Percentiles rank a stretch among this genome's conserved stretches.
phyloP scores from a whole-genome alignment of 768 basidiomycete species.

The Suillus placidus region DNA sequence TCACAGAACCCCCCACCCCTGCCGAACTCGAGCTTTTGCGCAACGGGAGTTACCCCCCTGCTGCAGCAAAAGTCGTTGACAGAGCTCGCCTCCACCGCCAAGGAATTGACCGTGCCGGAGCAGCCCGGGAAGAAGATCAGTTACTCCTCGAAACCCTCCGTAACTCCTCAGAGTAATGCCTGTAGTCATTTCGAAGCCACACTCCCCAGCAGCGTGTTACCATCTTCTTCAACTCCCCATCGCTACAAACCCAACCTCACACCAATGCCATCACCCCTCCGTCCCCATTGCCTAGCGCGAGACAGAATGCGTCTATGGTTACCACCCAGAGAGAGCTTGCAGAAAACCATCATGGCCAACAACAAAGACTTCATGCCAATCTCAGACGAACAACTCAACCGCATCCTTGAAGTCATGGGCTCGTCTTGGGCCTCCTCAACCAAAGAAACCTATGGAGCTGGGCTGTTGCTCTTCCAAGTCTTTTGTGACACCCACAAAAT shows the following conservation, averaged over 20 bases:
- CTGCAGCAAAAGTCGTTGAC: not conserved
- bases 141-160: no score
- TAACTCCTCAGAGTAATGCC: no score
- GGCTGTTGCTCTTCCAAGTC: constrained; percentile 42
- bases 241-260: constrained; percentile 12
- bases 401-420: constrained; percentile 28
- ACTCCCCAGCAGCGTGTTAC: constrained; percentile 5
- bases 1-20: no score
- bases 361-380: not conserved
- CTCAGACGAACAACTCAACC: constrained; percentile 22
- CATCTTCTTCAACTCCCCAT: no score
- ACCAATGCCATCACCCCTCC: constrained; percentile 18
- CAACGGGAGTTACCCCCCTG: no score
- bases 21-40: no score
- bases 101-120: not conserved
- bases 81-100: constrained; percentile 14
- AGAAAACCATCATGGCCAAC: no score
- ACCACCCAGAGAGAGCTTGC: constrained; percentile 9
- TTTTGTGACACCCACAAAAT: constrained; percentile 41
- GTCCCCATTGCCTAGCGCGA: constrained; percentile 32
- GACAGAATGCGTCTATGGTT: constrained; percentile 32
- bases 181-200: no score
- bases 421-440: constrained; percentile 36
- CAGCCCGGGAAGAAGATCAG: no score
- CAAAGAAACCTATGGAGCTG: constrained; percentile 38